Conservation (phyloP, 371 early-diverging fungal species). For the Mucor plumbeus region DNA sequence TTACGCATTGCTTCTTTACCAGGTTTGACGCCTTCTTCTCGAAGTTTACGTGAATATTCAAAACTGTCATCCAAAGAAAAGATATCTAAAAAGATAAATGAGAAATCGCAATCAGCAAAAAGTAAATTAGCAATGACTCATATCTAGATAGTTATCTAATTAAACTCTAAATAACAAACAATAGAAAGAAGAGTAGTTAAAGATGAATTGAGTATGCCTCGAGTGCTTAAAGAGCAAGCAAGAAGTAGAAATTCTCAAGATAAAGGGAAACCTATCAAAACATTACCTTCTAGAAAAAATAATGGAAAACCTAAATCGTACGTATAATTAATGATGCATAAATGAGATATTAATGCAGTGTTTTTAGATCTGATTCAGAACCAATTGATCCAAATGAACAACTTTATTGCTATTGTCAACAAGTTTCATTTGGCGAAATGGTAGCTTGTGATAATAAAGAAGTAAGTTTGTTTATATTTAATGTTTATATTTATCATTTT, state of each 20-base stretch:
- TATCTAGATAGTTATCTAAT: too few species aligned
- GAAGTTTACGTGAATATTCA: constrained; percentile 33
- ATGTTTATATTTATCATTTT: not conserved
- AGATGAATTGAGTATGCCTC: constrained; percentile 15
- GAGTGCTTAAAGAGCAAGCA: constrained; percentile 22
- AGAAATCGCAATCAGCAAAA: constrained; percentile 19
- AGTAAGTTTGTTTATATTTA: constrained; percentile 48
- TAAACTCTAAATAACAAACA: not conserved
- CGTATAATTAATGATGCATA: not conserved
- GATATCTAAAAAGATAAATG: constrained; percentile 19
- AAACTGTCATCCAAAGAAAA: constrained; percentile 30
- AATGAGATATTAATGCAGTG: not conserved
- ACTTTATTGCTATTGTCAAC: constrained; percentile 92
- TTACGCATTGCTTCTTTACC: constrained; percentile 46
- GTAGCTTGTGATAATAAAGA: constrained; percentile 95
- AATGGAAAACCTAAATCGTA: constrained; percentile 27
- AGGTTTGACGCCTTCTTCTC: constrained; percentile 45
- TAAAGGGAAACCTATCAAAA: constrained; percentile 25
- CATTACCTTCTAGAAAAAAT: constrained; percentile 24
- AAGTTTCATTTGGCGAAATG: constrained; percentile 97
- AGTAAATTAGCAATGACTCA: constrained; percentile 9
- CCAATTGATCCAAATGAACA: constrained; percentile 96
- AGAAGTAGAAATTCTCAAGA: constrained; percentile 17
- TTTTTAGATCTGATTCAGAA: constrained; percentile 51
- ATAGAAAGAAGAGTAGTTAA: constrained; percentile 26